phyloP scores from a whole-genome alignment of 345 rosid species.

The Aegle marmelos region DNA sequence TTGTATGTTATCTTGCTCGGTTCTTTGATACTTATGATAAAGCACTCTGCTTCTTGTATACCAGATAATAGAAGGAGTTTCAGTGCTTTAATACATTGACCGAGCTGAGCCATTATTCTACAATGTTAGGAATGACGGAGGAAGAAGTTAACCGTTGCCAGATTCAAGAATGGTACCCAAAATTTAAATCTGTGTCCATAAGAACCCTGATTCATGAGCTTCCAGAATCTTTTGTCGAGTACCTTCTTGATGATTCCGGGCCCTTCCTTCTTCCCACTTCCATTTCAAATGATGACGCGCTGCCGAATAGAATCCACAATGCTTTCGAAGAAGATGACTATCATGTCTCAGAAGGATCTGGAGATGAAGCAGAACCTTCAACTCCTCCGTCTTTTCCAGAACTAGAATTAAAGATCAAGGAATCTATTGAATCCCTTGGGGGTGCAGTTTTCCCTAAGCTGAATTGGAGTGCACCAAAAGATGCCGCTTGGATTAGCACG shows the following conservation, averaged over 20 bases:
- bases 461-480: slow-evolving; percentile 95
- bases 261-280: slow-evolving; percentile 74
- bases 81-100: not conserved
- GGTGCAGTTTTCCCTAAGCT: slow-evolving; percentile 72
- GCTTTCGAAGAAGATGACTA: slow-evolving; percentile 66
- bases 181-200: slow-evolving; percentile 58
- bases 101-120: not conserved
- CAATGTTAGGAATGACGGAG: slow-evolving; percentile 46
- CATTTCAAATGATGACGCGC: slow-evolving; percentile 59
- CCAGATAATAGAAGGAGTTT: not conserved
- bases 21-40: not conserved
- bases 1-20: not conserved
- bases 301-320: slow-evolving; percentile 70
- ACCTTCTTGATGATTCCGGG: slow-evolving; percentile 68
- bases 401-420: slow-evolving; percentile 56
- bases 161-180: slow-evolving; percentile 88
- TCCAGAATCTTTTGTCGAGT: slow-evolving; percentile 70
- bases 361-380: slow-evolving; percentile 53
- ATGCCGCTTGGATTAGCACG: slow-evolving; percentile 83
- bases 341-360: slow-evolving; percentile 61
- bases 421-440: slow-evolving; percentile 66
- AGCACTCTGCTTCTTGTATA: not conserved
- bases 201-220: slow-evolving; percentile 68
- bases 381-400: slow-evolving; percentile 63
- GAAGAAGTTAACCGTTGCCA: slow-evolving; percentile 77